Evolutionary conservation across 768 basidiomycete species (phyloP).

Genomic region (Boletus patriciae): DNA sequence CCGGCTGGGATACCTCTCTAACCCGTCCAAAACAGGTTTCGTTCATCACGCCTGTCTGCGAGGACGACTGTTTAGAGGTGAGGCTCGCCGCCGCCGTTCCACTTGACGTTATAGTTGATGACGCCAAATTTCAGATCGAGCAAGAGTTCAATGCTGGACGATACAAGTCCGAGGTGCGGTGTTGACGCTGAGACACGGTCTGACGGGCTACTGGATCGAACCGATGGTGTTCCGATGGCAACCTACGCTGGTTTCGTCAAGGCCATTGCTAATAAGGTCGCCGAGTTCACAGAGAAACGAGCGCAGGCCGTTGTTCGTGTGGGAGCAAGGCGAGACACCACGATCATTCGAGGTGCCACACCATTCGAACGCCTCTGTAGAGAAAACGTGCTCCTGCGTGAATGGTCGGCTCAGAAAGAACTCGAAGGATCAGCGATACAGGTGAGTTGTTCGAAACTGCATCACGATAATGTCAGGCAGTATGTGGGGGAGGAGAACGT

Average conservation of each 20-base stretch:
- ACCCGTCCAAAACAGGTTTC: slow-evolving; percentile 38
- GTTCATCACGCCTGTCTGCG: slow-evolving; percentile 49
- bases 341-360: not conserved
- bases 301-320: slow-evolving; percentile 36
- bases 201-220: slow-evolving; percentile 42
- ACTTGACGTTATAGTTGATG: not conserved
- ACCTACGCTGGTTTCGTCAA: slow-evolving; percentile 45
- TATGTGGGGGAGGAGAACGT: slow-evolving; percentile 46
- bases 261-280: slow-evolving; percentile 43
- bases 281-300: slow-evolving; percentile 40
- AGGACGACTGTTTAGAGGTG: slow-evolving; percentile 51
- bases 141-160: slow-evolving; percentile 52
- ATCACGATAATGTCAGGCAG: not conserved
- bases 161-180: slow-evolving; percentile 48
- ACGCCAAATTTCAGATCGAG: slow-evolving; percentile 40
- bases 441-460: slow-evolving; percentile 1
- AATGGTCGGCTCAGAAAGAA: too few species aligned
- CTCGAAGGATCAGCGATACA: not conserved
- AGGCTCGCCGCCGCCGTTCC: not conserved
- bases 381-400: too few species aligned
- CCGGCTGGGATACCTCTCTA: not conserved
- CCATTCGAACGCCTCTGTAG: too few species aligned
- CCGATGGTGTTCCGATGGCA: slow-evolving; percentile 49
- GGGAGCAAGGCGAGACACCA: slow-evolving; percentile 39
- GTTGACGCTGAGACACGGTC: not conserved